These are phyloP conservation scores for Sporisorium reilianum DNA, from an alignment of 1,284 basidiomycete genomes.

Conservation along the genomic window DNA sequence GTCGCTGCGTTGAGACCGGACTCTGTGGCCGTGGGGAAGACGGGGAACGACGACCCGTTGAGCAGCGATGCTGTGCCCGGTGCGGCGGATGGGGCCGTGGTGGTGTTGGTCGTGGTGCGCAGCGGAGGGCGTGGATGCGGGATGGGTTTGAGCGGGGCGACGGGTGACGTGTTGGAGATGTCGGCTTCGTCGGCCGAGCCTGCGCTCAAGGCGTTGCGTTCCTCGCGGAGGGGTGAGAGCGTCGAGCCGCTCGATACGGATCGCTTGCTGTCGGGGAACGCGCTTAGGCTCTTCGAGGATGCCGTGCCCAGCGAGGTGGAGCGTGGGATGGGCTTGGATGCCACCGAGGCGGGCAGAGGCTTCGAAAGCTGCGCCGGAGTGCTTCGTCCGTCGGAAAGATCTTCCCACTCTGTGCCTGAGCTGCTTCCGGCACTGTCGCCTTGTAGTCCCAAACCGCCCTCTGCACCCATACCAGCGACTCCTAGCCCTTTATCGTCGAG, in stretches of 20 bases:
- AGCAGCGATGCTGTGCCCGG: conserved; percentile 7
- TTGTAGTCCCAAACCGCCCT: neutral
- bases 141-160: neutral
- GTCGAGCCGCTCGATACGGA: conserved; percentile 10
- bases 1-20: conserved; percentile 10
- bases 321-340: conserved; percentile 17
- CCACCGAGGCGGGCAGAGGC: conserved; percentile 10
- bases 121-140: conserved; percentile 8
- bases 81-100: no score
- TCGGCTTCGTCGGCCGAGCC: conserved; percentile 29
- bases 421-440: conserved; percentile 25
- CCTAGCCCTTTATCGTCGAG: conserved; percentile 78
- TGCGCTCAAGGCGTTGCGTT: neutral
- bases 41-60: conserved; percentile 24
- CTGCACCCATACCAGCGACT: neutral
- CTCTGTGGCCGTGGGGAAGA: conserved; percentile 5
- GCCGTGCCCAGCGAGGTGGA: conserved; percentile 11
- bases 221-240: conserved; percentile 27
- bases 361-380: conserved; percentile 16
- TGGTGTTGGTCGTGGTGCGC: conserved; percentile 24
- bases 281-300: neutral
- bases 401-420: conserved; percentile 43
- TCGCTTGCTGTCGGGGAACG: conserved; percentile 4
- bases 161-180: conserved; percentile 20
- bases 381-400: conserved; percentile 28